Evolutionary conservation across 306 rosid species (phyloP).

Genomic region (Vachellia collinsii): DNA sequence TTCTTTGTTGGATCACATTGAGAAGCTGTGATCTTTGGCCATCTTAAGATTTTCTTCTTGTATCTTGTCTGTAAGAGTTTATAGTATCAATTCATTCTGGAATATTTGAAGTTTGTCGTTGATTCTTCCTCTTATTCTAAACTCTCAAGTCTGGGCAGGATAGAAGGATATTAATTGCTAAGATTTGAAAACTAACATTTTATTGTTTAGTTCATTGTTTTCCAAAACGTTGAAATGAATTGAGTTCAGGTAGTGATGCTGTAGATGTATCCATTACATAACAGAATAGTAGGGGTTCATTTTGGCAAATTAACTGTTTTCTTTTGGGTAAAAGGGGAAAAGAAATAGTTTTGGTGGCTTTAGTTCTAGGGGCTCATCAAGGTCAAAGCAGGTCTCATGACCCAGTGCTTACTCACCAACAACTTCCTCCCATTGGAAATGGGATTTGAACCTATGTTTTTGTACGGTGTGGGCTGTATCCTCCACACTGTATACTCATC

Average conservation of each 20-base stretch:
- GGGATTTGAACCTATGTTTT: not conserved
- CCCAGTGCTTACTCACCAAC: not conserved
- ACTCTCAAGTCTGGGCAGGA: not conserved
- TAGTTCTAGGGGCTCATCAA: not conserved
- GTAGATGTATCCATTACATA: not conserved
- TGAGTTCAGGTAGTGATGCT: not conserved
- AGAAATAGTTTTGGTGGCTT: not conserved
- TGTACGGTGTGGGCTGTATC: not conserved
- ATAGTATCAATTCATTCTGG: not conserved
- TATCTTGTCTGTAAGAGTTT: not conserved
- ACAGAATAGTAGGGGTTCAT: not conserved
- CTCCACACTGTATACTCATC: not conserved
- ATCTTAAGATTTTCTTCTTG: not conserved
- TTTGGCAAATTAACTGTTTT: not conserved
- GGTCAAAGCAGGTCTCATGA: not conserved
- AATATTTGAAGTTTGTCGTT: not conserved
- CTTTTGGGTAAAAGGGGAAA: not conserved
- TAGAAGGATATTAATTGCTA: not conserved
- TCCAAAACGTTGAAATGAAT: not conserved
- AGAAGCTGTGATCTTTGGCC: slow-evolving; percentile 8
- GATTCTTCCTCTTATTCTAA: not conserved
- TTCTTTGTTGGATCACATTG: not conserved
- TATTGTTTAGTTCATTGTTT: not conserved
- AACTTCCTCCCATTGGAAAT: not conserved
- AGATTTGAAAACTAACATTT: not conserved